These are phyloP conservation scores for Colletotrichum sp. DNA, from an alignment of 2,329 filamentous ascomycete species.

Conservation along the genomic window DNA sequence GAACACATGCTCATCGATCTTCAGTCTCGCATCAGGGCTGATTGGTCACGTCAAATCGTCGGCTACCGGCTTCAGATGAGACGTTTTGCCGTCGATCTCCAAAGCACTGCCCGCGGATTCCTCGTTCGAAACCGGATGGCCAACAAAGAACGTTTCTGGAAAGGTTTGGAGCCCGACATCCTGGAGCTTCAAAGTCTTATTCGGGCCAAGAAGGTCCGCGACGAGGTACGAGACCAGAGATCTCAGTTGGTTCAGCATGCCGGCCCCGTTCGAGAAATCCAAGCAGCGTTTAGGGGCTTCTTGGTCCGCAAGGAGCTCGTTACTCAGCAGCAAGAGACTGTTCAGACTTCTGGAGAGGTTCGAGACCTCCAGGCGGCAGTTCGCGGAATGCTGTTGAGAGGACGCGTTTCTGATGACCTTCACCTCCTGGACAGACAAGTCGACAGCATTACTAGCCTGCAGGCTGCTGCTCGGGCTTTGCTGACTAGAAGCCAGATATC, in stretches of 20 bases:
- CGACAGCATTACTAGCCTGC: constrained; percentile 58
- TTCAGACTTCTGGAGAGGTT: constrained; percentile 55
- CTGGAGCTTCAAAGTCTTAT: constrained; percentile 83
- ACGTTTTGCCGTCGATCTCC: constrained; percentile 77
- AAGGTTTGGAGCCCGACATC: constrained; percentile 73
- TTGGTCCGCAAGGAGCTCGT: constrained; percentile 64
- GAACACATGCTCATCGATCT: constrained; percentile 81
- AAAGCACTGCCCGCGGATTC: constrained; percentile 79
- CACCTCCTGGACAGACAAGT: constrained; percentile 56
- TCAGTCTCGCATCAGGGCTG: constrained; percentile 85
- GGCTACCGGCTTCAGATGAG: constrained; percentile 85
- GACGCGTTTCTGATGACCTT: constrained; percentile 58
- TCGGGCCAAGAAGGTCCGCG: constrained; percentile 69
- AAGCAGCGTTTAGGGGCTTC: constrained; percentile 71
- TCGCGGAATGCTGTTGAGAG: constrained; percentile 70
- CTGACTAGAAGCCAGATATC: constrained; percentile 61
- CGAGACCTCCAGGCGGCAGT: constrained; percentile 68
- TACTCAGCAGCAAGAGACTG: constrained; percentile 61
- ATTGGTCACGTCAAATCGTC: constrained; percentile 83
- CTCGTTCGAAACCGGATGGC: constrained; percentile 69
- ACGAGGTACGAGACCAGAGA: constrained; percentile 59
- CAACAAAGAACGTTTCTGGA: constrained; percentile 70
- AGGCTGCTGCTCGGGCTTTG: constrained; percentile 70
- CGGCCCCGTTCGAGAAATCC: constrained; percentile 69
- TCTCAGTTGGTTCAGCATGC: constrained; percentile 66